Evolutionary conservation across 2,329 filamentous ascomycete genomes (phyloP), one percentile per base, ranked within the genome.

Genomic region (Stemphylium vesicarium): DNA sequence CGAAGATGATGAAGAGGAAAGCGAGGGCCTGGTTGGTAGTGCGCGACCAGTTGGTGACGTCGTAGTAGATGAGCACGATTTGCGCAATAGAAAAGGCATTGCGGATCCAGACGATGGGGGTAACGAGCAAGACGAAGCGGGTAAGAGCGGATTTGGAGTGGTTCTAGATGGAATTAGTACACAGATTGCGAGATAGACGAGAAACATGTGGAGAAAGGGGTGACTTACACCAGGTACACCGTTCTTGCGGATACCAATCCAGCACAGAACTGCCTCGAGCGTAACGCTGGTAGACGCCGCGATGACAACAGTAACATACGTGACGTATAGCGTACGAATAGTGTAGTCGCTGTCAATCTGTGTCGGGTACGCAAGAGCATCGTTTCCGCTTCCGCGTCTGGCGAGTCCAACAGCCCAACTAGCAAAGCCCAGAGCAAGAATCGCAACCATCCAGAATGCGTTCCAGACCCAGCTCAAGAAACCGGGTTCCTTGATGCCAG

Each of bases 1-100:
- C 59, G 18, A 64, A 64, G 53, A 64, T 61, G 49, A 64, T 64
- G 59, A 64, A 64, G 15, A 64, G 32, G 37, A 64, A 64, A 1
- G 62, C 60, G 3, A 64, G 52, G 2, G 62, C 62, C 7, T 59
- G 57, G 35, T 61, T 64, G 13, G 62, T 63, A 10, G 54, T 63
- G 36, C 57, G 57, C 6, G 62, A 63, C 53, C 56, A 64, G 20
- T 32, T 37, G 29, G 53, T 59, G 9, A 51, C 39, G 42, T 64
- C 38, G 38, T 47, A 33, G 38, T 63, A 63, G 12, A 64, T 39
- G 29, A 63, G 42, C 4, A 64, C 55, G 13, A 61, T 31, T 18
- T 63, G 62, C 2, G 55, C 62, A 7, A 64, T 53, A 37, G 40
- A 60, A n/a, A 64, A 64, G 36, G 49, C 59, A 36, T 64, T 64